phyloP scores from a whole-genome alignment of 2,329 filamentous ascomycete species.

The Sporothrix sp. region DNA sequence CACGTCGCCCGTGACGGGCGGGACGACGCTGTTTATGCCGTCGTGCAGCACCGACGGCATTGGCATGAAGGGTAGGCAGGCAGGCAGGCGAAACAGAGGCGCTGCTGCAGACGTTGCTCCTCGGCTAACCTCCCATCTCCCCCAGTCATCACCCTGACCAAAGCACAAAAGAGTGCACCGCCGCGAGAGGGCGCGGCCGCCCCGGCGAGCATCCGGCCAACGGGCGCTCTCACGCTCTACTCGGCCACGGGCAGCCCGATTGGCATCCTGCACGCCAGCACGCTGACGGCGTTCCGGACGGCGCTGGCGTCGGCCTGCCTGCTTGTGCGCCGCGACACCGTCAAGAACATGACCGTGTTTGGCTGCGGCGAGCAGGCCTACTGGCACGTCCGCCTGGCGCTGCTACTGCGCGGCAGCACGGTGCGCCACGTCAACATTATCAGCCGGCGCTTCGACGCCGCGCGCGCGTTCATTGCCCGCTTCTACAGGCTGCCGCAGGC shows the following conservation, averaged over 20 bases:
- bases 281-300: constrained; percentile 72
- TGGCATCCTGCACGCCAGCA: constrained; percentile 62
- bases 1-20: constrained; percentile 36
- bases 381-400: constrained; percentile 82
- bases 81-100: no score
- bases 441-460: constrained; percentile 59
- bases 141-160: constrained; percentile 52
- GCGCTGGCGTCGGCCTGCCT: constrained; percentile 62
- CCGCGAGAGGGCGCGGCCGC: constrained; percentile 17
- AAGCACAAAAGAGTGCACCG: constrained; percentile 20
- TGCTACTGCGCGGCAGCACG: constrained; percentile 60
- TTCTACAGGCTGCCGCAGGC: constrained; percentile 40
- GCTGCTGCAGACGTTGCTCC: no score
- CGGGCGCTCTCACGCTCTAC: constrained; percentile 62
- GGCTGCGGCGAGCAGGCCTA: constrained; percentile 85
- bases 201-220: constrained; percentile 37
- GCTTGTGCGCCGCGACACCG: constrained; percentile 52
- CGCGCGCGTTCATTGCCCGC: constrained; percentile 39
- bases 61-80: constrained; percentile 53
- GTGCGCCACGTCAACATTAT: constrained; percentile 76
- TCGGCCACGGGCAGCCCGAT: constrained; percentile 49
- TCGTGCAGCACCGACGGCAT: constrained; percentile 54
- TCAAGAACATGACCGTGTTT: constrained; percentile 73
- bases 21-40: constrained; percentile 65
- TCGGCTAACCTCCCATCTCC: not conserved